These are phyloP conservation scores for Martensiomyces pterosporus DNA, from an alignment of 192 early-diverging fungal species.

Conservation along the genomic window DNA sequence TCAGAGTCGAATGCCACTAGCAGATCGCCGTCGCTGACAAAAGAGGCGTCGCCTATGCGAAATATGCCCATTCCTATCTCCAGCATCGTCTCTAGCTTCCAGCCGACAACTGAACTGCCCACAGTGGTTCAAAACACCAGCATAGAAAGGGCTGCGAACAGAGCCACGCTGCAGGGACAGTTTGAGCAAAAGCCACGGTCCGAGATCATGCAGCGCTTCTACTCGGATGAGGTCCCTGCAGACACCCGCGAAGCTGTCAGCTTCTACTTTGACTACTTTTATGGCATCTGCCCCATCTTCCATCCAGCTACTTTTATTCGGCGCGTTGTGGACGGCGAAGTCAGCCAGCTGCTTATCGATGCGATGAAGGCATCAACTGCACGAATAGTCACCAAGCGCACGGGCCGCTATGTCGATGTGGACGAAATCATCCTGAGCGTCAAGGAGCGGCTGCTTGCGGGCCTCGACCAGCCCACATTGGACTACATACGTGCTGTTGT, in stretches of 20 bases:
- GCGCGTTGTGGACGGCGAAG: constrained; percentile 30
- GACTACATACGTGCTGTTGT: constrained; percentile 38
- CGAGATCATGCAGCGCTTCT: constrained; percentile 30
- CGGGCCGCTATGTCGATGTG: constrained; percentile 25
- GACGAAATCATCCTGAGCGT: constrained; percentile 21
- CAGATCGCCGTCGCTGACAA: no score
- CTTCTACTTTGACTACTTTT: constrained; percentile 46
- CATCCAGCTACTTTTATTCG: constrained; percentile 36
- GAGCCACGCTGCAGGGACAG: no score
- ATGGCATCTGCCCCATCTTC: constrained; percentile 40
- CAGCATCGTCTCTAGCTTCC: no score
- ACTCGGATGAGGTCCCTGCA: constrained; percentile 31
- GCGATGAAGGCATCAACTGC: constrained; percentile 35
- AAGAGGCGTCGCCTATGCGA: no score
- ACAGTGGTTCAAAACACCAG: no score
- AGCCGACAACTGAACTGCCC: no score
- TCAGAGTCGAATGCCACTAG: no score
- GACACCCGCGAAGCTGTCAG: constrained; percentile 29
- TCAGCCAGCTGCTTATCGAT: constrained; percentile 32
- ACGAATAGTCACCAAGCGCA: constrained; percentile 24
- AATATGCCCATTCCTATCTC: no score
- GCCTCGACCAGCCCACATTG: constrained; percentile 16
- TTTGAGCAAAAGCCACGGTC: no score
- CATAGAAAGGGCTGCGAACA: no score
- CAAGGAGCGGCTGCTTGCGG: constrained; percentile 17